These are phyloP conservation scores for Puccinia brachypodii DNA, from an alignment of 1,284 basidiomycete species.

Conservation along the genomic window DNA sequence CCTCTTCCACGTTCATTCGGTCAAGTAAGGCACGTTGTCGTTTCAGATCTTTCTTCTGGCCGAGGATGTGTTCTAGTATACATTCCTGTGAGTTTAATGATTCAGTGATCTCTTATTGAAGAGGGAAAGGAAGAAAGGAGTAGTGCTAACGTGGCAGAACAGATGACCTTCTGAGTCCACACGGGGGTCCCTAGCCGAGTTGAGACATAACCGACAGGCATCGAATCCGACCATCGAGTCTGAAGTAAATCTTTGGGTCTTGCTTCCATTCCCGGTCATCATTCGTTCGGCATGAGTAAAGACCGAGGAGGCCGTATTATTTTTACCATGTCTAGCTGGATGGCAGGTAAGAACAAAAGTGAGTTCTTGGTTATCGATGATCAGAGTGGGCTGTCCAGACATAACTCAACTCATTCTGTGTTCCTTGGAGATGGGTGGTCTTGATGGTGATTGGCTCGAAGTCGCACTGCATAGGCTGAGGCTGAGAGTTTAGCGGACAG, in stretches of 20 bases:
- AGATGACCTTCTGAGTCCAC: constrained; percentile 38
- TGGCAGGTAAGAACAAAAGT: too few species aligned
- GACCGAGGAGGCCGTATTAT: constrained; percentile 44
- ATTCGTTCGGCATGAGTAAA: constrained; percentile 46
- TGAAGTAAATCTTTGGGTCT: constrained; percentile 37
- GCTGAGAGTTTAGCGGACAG: too few species aligned
- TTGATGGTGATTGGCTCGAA: too few species aligned
- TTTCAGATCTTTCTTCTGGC: constrained; percentile 44
- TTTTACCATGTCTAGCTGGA: constrained; percentile 45
- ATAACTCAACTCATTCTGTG: too few species aligned
- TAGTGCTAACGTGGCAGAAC: constrained; percentile 35
- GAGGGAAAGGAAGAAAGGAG: neutral
- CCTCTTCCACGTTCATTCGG: constrained; percentile 29
- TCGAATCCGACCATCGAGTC: constrained; percentile 44
- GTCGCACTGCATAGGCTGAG: too few species aligned
- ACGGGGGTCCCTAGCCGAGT: constrained; percentile 30
- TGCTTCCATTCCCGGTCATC: constrained; percentile 43
- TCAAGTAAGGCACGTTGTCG: constrained; percentile 31
- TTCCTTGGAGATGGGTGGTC: too few species aligned
- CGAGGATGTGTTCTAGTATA: constrained; percentile 40
- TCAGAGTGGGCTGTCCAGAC: too few species aligned
- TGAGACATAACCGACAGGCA: constrained; percentile 41
- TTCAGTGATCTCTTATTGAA: neutral
- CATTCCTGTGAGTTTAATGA: constrained; percentile 27
- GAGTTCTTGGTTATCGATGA: too few species aligned